Evolutionary conservation across 1,284 basidiomycete genomes (phyloP).

Genomic region (Thecaphora frezii): DNA sequence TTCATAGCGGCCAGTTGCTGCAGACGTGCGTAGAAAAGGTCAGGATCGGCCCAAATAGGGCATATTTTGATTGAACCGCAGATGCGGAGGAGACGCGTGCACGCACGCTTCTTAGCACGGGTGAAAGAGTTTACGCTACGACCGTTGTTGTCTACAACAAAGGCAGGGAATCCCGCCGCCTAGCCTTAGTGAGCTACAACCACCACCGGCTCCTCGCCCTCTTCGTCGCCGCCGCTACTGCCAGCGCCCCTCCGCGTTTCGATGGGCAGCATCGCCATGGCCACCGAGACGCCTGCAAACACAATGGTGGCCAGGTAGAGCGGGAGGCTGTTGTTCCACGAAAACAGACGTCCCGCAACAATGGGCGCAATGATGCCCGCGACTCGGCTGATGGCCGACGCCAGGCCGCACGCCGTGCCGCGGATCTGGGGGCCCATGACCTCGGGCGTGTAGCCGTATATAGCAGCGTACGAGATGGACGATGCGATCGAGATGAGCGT

Average conservation of each 20-base stretch:
- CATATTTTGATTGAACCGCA: too few relatives aligned
- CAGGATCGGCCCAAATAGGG: too few relatives aligned
- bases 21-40: too few relatives aligned
- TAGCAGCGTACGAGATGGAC: conserved; percentile 51
- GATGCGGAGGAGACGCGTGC: too few relatives aligned
- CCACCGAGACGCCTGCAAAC: conserved; percentile 19
- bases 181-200: too few relatives aligned
- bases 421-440: conserved; percentile 48
- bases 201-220: too few relatives aligned
- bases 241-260: conserved; percentile 25
- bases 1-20: too few relatives aligned
- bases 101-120: too few relatives aligned
- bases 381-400: conserved; percentile 48
- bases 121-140: too few relatives aligned
- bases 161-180: too few relatives aligned
- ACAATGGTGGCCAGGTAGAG: conserved; percentile 23
- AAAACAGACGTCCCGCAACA: conserved; percentile 40
- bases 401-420: conserved; percentile 49
- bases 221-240: too few relatives aligned
- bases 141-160: too few relatives aligned
- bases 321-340: conserved; percentile 20
- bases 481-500: conserved; percentile 43
- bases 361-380: conserved; percentile 53
- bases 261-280: conserved; percentile 33
- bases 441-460: conserved; percentile 56